These are phyloP conservation scores for Boletus sensibilis DNA, from an alignment of 768 basidiomycete species.

Conservation along the genomic window DNA sequence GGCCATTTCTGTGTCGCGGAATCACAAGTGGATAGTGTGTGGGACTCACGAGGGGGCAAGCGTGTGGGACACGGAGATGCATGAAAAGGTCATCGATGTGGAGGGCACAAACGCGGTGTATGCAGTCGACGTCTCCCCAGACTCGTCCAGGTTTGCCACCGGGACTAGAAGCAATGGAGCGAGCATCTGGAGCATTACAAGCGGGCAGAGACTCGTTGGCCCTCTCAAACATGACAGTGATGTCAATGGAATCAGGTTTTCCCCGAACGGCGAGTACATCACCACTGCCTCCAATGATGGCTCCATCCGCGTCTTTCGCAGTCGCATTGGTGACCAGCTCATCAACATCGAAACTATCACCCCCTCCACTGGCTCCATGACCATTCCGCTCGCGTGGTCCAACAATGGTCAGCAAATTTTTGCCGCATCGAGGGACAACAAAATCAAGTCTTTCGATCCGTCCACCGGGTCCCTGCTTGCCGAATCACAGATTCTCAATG, in stretches of 20 bases:
- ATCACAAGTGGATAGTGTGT: neutral
- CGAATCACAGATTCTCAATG: neutral
- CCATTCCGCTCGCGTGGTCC: too few species aligned
- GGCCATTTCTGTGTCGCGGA: neutral
- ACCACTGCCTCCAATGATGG: neutral
- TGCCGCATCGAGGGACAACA: neutral
- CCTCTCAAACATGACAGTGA: neutral
- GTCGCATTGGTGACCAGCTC: neutral
- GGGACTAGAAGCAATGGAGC: neutral
- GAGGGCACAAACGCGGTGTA: neutral
- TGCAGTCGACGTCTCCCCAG: neutral
- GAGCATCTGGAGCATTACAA: neutral
- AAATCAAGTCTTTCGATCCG: neutral
- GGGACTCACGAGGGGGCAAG: neutral
- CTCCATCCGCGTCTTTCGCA: neutral
- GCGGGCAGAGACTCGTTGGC: neutral
- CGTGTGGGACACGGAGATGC: neutral
- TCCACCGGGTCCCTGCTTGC: neutral
- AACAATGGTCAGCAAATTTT: neutral
- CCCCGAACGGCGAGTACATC: neutral
- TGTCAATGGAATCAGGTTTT: neutral
- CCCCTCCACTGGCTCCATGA: too few species aligned
- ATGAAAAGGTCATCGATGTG: neutral
- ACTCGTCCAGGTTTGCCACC: neutral
- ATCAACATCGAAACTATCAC: neutral